phyloP scores from a whole-genome alignment of 2,329 filamentous ascomycete genomes.

The Bimuria novae-zelandiae region DNA sequence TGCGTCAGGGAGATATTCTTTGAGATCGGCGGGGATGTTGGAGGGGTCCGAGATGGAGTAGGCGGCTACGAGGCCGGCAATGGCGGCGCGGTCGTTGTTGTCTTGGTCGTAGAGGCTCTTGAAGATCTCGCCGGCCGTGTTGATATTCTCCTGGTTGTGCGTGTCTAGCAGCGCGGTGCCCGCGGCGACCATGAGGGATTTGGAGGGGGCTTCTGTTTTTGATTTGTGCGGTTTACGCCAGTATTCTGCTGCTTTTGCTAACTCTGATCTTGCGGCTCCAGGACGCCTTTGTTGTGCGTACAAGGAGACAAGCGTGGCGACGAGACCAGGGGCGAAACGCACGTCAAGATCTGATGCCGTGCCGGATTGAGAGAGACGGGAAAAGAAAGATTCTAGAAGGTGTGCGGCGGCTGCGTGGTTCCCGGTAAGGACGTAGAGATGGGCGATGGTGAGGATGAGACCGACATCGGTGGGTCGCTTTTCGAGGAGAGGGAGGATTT shows the following conservation, averaged over 20 bases:
- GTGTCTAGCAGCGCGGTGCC: constrained; percentile 83
- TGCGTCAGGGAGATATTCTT: constrained; percentile 64
- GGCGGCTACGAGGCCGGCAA: constrained; percentile 85
- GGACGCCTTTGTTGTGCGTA: constrained; percentile 78
- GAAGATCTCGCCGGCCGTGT: constrained; percentile 78
- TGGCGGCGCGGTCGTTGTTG: constrained; percentile 69
- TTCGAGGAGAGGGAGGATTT: constrained; percentile 70
- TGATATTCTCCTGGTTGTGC: constrained; percentile 68
- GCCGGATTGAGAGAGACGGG: constrained; percentile 67
- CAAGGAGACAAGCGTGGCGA: constrained; percentile 78
- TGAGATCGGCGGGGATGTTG: constrained; percentile 58
- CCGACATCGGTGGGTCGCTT: constrained; percentile 80
- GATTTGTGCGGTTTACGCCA: constrained; percentile 69
- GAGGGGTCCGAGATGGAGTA: constrained; percentile 66
- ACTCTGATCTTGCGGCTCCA: constrained; percentile 70
- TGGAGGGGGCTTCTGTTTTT: constrained; percentile 46
- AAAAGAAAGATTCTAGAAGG: constrained; percentile 77
- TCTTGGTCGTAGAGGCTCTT: constrained; percentile 69
- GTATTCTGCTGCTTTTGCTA: constrained; percentile 78
- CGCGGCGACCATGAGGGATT: constrained; percentile 73
- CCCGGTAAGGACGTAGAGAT: constrained; percentile 75
- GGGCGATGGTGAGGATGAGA: constrained; percentile 76
- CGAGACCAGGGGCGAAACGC: constrained; percentile 81
- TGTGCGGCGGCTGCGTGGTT: constrained; percentile 74
- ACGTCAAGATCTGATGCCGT: constrained; percentile 65